These are phyloP conservation scores for Lepiota subincarnata DNA, from an alignment of 768 basidiomycete genomes.

Conservation along the genomic window DNA sequence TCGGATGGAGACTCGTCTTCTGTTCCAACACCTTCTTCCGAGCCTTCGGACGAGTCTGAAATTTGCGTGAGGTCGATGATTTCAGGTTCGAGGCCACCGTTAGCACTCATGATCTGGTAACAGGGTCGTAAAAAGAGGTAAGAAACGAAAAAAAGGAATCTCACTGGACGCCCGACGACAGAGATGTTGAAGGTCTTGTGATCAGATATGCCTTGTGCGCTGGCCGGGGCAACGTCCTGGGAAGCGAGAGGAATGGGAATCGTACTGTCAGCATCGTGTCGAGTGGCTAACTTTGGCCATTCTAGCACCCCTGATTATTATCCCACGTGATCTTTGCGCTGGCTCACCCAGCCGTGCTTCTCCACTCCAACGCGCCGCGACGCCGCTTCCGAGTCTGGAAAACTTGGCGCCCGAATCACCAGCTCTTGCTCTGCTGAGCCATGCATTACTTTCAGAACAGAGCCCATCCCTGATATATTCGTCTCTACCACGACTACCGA, in stretches of 20 bases:
- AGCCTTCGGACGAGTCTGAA: slow-evolving; percentile 28
- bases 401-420: too few relatives aligned
- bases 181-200: too few relatives aligned
- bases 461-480: too few relatives aligned
- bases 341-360: not conserved
- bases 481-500: too few relatives aligned
- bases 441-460: too few relatives aligned
- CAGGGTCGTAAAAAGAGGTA: slow-evolving; percentile 1
- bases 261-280: slow-evolving; percentile 7
- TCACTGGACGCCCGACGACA: not conserved
- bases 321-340: slow-evolving; percentile 8
- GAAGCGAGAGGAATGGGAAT: slow-evolving; percentile 5
- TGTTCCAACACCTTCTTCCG: slow-evolving; percentile 19
- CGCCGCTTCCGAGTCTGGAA: too few relatives aligned
- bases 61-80: slow-evolving; percentile 43
- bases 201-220: not conserved
- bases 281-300: slow-evolving; percentile 5
- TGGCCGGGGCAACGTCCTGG: not conserved
- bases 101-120: slow-evolving; percentile 21
- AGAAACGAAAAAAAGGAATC: not conserved
- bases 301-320: slow-evolving; percentile 3
- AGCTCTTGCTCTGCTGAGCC: too few relatives aligned
- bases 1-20: slow-evolving; percentile 19
- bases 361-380: too few relatives aligned
- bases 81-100: slow-evolving; percentile 23